Evolutionary conservation across 2,329 filamentous ascomycete genomes (phyloP).

Genomic region (Hymenoscyphus linearis): DNA sequence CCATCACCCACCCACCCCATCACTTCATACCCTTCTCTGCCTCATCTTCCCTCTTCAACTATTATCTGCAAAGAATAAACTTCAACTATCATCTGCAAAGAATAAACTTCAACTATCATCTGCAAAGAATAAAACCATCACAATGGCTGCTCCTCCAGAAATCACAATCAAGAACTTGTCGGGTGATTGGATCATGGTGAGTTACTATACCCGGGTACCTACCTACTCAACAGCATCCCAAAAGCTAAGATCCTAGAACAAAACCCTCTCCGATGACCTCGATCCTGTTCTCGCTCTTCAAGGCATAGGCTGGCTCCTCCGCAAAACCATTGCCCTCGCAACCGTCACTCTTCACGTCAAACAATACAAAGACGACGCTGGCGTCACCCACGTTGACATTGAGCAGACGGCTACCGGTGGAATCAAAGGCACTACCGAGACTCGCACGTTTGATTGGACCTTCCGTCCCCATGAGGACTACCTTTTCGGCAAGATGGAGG

Average conservation of each 20-base stretch:
- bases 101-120: neutral
- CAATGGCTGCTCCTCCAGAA: slow-evolving; percentile 51
- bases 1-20: too few relatives aligned
- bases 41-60: neutral
- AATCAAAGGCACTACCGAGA: slow-evolving; percentile 53
- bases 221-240: slow-evolving; percentile 2
- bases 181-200: slow-evolving; percentile 49
- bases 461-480: slow-evolving; percentile 51
- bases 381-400: slow-evolving; percentile 48
- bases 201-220: slow-evolving; percentile 12
- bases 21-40: neutral
- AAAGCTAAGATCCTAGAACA: slow-evolving; percentile 44
- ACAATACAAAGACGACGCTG: slow-evolving; percentile 39
- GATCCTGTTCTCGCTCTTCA: slow-evolving; percentile 55
- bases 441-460: slow-evolving; percentile 50
- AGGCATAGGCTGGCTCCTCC: slow-evolving; percentile 52
- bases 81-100: neutral
- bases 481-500: slow-evolving; percentile 56
- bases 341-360: slow-evolving; percentile 46
- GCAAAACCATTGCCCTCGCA: slow-evolving; percentile 54
- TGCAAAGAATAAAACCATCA: neutral
- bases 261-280: slow-evolving; percentile 51
- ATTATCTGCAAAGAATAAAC: neutral
- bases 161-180: slow-evolving; percentile 47
- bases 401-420: slow-evolving; percentile 59